phyloP scores from a whole-genome alignment of 2,329 filamentous ascomycete species.

The Endoconidiophora laricicola region DNA sequence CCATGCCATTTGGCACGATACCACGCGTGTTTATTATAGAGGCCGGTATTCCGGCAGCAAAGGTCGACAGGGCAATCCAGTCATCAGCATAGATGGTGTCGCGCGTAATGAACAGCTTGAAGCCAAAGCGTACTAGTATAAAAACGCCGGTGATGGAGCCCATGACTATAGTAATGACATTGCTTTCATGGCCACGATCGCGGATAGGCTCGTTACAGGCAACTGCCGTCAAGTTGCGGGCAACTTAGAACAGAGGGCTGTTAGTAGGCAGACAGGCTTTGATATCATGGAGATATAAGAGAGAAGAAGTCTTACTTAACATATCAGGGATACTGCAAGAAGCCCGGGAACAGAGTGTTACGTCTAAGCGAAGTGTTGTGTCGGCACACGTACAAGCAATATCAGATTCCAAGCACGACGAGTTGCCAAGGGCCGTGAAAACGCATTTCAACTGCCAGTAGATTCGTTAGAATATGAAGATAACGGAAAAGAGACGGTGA shows the following conservation, averaged over 20 bases:
- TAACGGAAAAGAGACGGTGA: background rate
- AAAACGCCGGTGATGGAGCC: conserved; percentile 24
- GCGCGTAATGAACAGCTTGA: conserved; percentile 20
- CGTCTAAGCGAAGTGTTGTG: conserved; percentile 15
- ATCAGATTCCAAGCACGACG: conserved; percentile 18
- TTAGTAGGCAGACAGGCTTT: conserved; percentile 1
- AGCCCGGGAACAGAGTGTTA: conserved; percentile 18
- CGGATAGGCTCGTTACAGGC: conserved; percentile 18
- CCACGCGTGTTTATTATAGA: conserved; percentile 21
- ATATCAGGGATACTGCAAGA: conserved; percentile 14
- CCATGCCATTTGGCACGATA: conserved; percentile 26
- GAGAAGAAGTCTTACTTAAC: background rate
- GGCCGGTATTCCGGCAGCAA: conserved; percentile 18
- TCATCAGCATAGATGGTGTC: conserved; percentile 25
- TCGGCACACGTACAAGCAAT: conserved; percentile 21
- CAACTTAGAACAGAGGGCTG: conserved; percentile 2
- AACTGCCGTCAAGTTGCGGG: conserved; percentile 16
- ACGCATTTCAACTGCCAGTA: conserved; percentile 18
- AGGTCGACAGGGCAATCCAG: conserved; percentile 20
- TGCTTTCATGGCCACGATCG: conserved; percentile 21
- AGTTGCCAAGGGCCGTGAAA: conserved; percentile 15
- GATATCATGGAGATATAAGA: background rate
- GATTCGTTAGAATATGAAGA: background rate
- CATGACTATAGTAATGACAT: conserved; percentile 21
- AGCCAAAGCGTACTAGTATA: conserved; percentile 25